Base-by-base conservation (phyloP, 2,329 filamentous ascomycete species). In the Claviceps paspali region DNA sequence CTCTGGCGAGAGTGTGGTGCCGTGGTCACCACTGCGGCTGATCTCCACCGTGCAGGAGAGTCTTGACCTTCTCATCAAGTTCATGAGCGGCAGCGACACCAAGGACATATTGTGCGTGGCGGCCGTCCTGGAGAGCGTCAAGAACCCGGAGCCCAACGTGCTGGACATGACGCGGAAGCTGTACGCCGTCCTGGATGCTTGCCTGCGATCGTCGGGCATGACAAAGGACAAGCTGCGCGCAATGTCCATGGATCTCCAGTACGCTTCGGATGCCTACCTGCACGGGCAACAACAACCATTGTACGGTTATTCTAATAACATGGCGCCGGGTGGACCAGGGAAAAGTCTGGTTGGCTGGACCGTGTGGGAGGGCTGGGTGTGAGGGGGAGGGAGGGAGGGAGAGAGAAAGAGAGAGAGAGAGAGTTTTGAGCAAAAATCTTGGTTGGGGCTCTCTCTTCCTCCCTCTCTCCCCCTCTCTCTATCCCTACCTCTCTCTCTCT, bases 41-140 rank as follows among this genome's bases (percentile, higher is more conserved):
- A 54, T 62, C 31, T 47, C 45, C 33, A 63, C 59, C 4, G 67
- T 70, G 4, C 63, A 69, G 46, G 65, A 61, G 38, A 58, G 63
- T 3, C 45, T 71, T 11, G 62, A 67, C 19, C 54, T 61, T 10
- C 55, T 69, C 32, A 56, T 66, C 27, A 54, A 52, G 29, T 57
- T 63, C 40, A 63, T 69, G 29, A 63, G 61, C 29, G 63, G 63
- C n/a, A 61, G 61, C 27, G 67, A 70, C 38, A 51, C 67, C 17
- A 65, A 68, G 48, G 68, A 70, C 37, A 60, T 70, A 9, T 49
- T 70, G 6, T 62, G 60, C 29, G 51, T 72, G n/a, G 54, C 61
- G 3, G 54, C 68, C 1, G 66, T 68, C 21, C 52, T 70, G 34
- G 55, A 65, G 41, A 63, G 59, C 8, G 66, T 66, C 22, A 59